phyloP scores from a whole-genome alignment of 2,329 filamentous ascomycete genomes.

The Hymenoscyphus occultus region DNA sequence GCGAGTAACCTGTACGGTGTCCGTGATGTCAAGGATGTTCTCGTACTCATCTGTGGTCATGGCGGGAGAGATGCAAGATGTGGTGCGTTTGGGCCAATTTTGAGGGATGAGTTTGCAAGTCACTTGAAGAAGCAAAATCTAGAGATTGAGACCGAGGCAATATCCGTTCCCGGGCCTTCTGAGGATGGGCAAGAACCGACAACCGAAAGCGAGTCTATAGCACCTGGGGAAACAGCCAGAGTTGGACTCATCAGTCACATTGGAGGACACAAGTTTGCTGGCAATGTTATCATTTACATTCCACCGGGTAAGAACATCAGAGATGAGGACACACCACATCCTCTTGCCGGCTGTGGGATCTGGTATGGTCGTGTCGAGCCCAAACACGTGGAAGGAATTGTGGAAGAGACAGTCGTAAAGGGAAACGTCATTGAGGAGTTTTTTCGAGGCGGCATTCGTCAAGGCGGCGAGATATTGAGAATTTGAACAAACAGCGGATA shows the following conservation, averaged over 20 bases:
- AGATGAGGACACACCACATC: conserved; percentile 46
- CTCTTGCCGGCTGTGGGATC: conserved; percentile 67
- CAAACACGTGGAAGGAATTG: conserved; percentile 71
- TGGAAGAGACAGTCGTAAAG: conserved; percentile 64
- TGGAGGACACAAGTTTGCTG: conserved; percentile 81
- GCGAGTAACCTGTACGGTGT: conserved; percentile 54
- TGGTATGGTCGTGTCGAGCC: conserved; percentile 82
- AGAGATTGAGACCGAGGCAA: conserved; percentile 46
- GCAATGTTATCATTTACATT: conserved; percentile 79
- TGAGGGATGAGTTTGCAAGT: conserved; percentile 67
- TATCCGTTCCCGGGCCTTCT: conserved; percentile 39
- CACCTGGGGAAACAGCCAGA: conserved; percentile 45
- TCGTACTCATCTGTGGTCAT: conserved; percentile 89
- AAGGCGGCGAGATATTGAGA: conserved; percentile 48
- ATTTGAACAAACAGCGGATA: conserved; percentile 20
- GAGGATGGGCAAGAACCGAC: conserved; percentile 29
- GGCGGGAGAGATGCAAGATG: conserved; percentile 78
- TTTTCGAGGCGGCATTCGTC: conserved; percentile 67
- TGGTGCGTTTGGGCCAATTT: conserved; percentile 72
- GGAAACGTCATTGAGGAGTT: conserved; percentile 68
- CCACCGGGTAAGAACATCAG: conserved; percentile 51
- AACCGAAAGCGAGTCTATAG: conserved; percentile 28
- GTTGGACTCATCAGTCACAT: conserved; percentile 75
- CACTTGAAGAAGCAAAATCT: conserved; percentile 52
- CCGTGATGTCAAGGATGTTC: conserved; percentile 60